Base-by-base conservation (phyloP, 2,329 filamentous ascomycete genomes). In the Endothia cerciana region DNA sequence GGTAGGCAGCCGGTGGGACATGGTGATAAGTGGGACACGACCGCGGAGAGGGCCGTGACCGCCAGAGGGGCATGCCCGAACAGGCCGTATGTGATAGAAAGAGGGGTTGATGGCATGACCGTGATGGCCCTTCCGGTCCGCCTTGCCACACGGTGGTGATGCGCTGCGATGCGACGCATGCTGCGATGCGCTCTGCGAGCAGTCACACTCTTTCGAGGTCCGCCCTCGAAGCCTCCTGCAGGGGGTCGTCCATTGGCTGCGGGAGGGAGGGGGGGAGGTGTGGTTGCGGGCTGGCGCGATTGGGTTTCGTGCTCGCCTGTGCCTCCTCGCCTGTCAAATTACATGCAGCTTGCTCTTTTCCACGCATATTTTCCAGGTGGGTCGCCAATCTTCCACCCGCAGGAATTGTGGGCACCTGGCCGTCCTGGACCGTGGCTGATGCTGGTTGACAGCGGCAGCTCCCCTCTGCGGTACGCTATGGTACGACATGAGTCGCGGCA, bases 361-460 rank as follows among this genome's bases (percentile, higher is more conserved):
- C 47, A 22, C 22, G 47, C 47, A 51, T 51, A 51, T 51, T 17
- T 17, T 22, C 28, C 33, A 51, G 47, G 47, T 51, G 47, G 47
- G 47, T 22, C 10, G 47, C 47, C 47, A 51, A 51, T 51, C 22
- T 51, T 28, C 22, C 47, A 30, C 11, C 3, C 25, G 47, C 13
- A 51, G 47, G 25, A 51, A 51, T 51, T 51, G 22, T 51, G 47
- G 47, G 6, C 25, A 28, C 11, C 28, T 28, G 25, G 15, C 47
- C 47, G 47, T 30, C 28, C 22, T 49, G 47, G 47, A 51, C 28
- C 15, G 25, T 49, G 17, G 43, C 8, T n/a, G 45, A n/a, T 47
- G n/a, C 45, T 47, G 45, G 45, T 22, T 49, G 45, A 49, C 45
- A 49, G 45, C 45, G 45, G 45, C 45, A 49, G 45, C 22, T 49